Conservation (phyloP, 78 protist species). For the Blattamonas nauphoetae region DNA sequence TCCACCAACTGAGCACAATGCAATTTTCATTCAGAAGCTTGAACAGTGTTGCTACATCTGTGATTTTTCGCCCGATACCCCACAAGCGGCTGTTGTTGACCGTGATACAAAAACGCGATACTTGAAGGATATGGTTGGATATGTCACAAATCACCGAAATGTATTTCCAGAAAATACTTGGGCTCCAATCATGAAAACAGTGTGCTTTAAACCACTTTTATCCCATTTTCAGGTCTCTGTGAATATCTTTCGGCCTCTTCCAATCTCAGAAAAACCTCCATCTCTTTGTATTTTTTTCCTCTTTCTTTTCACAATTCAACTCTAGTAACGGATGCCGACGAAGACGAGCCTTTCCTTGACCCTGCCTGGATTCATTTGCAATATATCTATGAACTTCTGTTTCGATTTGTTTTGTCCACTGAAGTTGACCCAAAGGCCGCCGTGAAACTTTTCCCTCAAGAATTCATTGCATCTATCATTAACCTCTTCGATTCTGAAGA, state of each 20-base stretch:
- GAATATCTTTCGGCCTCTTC: conserved; percentile 4
- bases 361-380: background rate
- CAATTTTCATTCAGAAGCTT: background rate
- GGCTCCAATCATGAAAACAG: background rate
- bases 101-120: background rate
- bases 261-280: background rate
- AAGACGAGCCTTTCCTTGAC: background rate
- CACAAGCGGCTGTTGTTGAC: background rate
- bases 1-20: background rate
- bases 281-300: background rate
- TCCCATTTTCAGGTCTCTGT: too few species aligned
- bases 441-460: background rate
- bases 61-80: background rate
- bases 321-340: background rate
- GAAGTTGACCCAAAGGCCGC: conserved; percentile 25
- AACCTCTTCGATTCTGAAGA: conserved; percentile 23
- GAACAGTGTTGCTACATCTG: background rate
- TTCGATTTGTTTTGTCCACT: background rate
- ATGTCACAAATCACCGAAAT: background rate
- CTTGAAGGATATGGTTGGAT: background rate
- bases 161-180: background rate
- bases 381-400: conserved; percentile 1
- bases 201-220: too few species aligned
- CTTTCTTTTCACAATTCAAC: background rate
- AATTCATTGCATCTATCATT: background rate